phyloP scores from a whole-genome alignment of 495 filamentous ascomycete species.

The Aspergillus hancockii region DNA sequence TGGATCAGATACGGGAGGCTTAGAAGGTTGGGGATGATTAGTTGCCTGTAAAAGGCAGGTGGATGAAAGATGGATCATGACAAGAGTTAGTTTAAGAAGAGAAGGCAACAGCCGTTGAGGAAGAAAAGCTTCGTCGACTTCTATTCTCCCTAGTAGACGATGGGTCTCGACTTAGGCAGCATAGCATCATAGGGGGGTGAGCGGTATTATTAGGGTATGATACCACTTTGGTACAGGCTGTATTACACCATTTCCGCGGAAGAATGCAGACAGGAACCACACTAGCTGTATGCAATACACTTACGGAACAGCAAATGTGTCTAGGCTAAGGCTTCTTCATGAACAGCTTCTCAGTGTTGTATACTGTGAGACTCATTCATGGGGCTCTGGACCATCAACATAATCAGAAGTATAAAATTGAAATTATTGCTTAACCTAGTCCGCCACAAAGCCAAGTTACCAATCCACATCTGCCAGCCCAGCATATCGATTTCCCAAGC shows the following conservation, averaged over 20 bases:
- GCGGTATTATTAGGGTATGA: no score
- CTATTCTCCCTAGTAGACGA: no score
- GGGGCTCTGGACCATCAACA: background rate
- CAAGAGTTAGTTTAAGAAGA: slow-evolving; percentile 1
- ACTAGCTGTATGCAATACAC: no score
- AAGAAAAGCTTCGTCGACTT: background rate
- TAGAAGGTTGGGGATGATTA: background rate
- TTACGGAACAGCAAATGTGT: no score
- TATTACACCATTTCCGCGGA: no score
- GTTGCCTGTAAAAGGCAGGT: slow-evolving; percentile 2
- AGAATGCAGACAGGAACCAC: no score
- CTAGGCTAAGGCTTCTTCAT: no score
- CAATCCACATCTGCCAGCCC: slow-evolving; percentile 17
- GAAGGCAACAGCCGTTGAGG: background rate
- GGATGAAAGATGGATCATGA: background rate
- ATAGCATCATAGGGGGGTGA: background rate
- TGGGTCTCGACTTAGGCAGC: no score
- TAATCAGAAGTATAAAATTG: slow-evolving; percentile 6
- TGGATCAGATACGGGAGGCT: background rate
- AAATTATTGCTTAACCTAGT: background rate
- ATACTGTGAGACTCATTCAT: background rate
- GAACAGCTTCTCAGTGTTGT: background rate
- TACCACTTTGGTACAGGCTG: no score
- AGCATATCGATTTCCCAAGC: slow-evolving; percentile 31
- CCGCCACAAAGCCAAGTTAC: background rate